These are phyloP conservation scores for Exsudoporus floridanus DNA, from an alignment of 1,284 basidiomycete species.

Conservation along the genomic window DNA sequence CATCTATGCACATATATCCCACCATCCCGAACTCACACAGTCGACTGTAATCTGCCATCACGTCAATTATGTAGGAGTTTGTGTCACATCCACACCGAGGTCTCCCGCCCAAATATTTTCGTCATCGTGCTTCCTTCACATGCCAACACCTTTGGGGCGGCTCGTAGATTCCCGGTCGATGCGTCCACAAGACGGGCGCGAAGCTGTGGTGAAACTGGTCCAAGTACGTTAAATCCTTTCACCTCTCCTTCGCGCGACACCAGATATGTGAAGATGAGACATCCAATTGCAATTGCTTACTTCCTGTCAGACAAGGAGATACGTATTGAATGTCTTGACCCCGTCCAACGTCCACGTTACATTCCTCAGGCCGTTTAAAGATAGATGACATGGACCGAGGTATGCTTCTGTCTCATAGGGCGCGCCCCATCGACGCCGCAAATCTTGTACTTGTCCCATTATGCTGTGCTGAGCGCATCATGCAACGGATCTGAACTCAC, in stretches of 20 bases:
- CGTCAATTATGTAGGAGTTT: constrained; percentile 24
- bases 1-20: constrained; percentile 9
- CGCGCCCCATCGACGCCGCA: constrained; percentile 9
- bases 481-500: not conserved
- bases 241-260: not conserved
- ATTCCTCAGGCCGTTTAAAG: constrained; percentile 12
- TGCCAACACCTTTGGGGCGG: constrained; percentile 4
- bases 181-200: not conserved
- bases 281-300: not conserved
- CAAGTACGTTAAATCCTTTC: constrained; percentile 7
- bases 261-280: not conserved
- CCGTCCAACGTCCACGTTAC: constrained; percentile 11
- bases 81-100: constrained; percentile 19
- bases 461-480: constrained; percentile 3
- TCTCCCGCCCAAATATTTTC: constrained; percentile 3
- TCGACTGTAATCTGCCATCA: constrained; percentile 15
- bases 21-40: not conserved
- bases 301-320: not conserved
- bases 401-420: not conserved
- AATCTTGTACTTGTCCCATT: constrained; percentile 15
- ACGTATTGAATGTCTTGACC: not conserved
- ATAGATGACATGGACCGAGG: constrained; percentile 14
- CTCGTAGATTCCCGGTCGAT: constrained; percentile 27
- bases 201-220: not conserved
- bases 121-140: constrained; percentile 13